These are phyloP conservation scores for Phytomonas sp. DNA, from an alignment of 208 protist species.

Conservation along the genomic window DNA sequence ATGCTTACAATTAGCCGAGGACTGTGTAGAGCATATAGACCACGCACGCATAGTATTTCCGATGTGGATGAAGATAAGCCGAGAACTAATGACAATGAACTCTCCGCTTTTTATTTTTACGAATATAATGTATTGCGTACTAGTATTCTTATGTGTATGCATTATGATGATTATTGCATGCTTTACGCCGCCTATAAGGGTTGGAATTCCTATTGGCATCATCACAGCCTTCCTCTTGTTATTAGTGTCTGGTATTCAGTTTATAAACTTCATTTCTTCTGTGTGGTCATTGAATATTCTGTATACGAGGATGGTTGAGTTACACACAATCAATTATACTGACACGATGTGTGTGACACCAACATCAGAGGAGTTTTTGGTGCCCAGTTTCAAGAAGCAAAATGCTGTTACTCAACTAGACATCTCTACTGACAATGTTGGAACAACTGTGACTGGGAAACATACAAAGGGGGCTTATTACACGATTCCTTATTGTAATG, in stretches of 20 bases:
- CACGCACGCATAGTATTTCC: slow-evolving; percentile 55
- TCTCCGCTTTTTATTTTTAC: slow-evolving; percentile 24
- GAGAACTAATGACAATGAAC: slow-evolving; percentile 35
- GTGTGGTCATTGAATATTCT: slow-evolving; percentile 2
- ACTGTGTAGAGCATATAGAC: slow-evolving; percentile 59
- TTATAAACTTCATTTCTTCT: not conserved
- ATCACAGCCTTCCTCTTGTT: slow-evolving; percentile 43
- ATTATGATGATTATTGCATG: slow-evolving; percentile 44
- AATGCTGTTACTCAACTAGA: not conserved
- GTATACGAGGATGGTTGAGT: slow-evolving; percentile 3
- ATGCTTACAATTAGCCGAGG: slow-evolving; percentile 55
- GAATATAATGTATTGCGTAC: slow-evolving; percentile 38
- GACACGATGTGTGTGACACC: not conserved
- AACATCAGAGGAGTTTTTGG: not conserved
- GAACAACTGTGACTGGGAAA: not conserved
- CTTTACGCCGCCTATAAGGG: slow-evolving; percentile 24
- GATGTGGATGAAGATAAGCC: slow-evolving; percentile 23
- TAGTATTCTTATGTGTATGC: slow-evolving; percentile 34
- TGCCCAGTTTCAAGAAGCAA: not conserved
- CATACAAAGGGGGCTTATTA: slow-evolving; percentile 38
- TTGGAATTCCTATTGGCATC: slow-evolving; percentile 35
- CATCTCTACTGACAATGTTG: not conserved
- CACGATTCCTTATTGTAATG: slow-evolving; percentile 53
- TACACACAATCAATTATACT: not conserved
- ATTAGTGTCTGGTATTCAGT: slow-evolving; percentile 15